Conservation (phyloP, 2,329 filamentous ascomycete species). For the Helminthosporium solani region DNA sequence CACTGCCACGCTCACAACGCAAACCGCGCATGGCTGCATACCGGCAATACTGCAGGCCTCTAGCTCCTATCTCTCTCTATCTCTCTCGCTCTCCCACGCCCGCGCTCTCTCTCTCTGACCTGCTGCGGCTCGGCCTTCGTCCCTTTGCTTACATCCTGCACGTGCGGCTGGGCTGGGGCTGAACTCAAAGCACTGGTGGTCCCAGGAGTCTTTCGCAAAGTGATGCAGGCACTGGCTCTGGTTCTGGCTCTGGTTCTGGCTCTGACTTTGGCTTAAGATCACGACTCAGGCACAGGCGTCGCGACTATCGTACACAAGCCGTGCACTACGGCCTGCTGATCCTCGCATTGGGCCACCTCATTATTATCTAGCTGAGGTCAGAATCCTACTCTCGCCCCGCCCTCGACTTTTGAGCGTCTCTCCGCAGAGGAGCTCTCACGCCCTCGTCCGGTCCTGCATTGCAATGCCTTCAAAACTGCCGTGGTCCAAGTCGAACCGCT, state of each 20-base stretch:
- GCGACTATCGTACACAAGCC: slow-evolving; percentile 5
- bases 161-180: slow-evolving; percentile 32
- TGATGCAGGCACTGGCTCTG: no score
- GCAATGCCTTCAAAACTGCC: slow-evolving; percentile 43
- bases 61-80: no score
- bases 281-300: slow-evolving; percentile 18
- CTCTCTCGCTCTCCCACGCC: no score
- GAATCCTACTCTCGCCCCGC: slow-evolving; percentile 15
- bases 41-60: slow-evolving; percentile 7
- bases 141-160: slow-evolving; percentile 31
- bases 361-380: slow-evolving; percentile 40
- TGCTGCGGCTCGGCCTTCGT: slow-evolving; percentile 23
- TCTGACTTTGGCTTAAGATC: slow-evolving; percentile 7
- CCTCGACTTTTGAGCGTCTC: slow-evolving; percentile 12
- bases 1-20: slow-evolving; percentile 36
- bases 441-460: slow-evolving; percentile 33
- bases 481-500: slow-evolving; percentile 42
- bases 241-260: no score
- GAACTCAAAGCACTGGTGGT: slow-evolving; percentile 22
- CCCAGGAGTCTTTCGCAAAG: slow-evolving; percentile 17
- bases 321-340: slow-evolving; percentile 10
- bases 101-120: slow-evolving; percentile 12
- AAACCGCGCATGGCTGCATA: slow-evolving; percentile 21
- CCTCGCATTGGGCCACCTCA: slow-evolving; percentile 26
- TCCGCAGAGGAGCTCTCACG: slow-evolving; percentile 11